Conservation (phyloP, 257 asterid species). For the Pogostemon cablin region DNA sequence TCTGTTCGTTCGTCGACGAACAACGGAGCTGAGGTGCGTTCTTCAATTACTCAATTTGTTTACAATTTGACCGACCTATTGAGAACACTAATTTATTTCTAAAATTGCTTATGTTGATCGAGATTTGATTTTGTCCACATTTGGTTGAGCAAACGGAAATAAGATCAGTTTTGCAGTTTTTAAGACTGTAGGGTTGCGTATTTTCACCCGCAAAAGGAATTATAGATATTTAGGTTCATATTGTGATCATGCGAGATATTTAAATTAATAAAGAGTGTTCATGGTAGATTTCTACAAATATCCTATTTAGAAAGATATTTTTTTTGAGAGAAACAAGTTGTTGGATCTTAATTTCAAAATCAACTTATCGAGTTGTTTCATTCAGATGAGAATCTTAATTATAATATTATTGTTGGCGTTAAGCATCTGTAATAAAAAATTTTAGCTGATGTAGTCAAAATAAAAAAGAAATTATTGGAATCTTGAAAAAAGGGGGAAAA, state of each 20-base stretch:
- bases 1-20: not conserved
- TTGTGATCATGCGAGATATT: not conserved
- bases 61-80: not conserved
- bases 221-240: not conserved
- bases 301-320: not conserved
- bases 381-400: no score
- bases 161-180: not conserved
- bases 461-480: not conserved
- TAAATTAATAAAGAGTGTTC: not conserved
- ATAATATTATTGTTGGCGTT: not conserved
- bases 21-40: constrained; percentile 30
- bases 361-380: not conserved
- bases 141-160: constrained; percentile 2
- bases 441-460: not conserved
- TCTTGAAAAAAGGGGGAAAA: not conserved
- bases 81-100: not conserved
- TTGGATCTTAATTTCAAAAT: not conserved
- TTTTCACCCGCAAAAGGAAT: not conserved
- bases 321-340: not conserved
- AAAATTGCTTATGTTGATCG: not conserved
- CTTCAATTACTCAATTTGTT: constrained; percentile 8
- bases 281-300: not conserved
- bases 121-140: not conserved
- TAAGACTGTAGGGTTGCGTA: not conserved
- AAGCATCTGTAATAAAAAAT: not conserved